Percentiles rank a stretch among this genome's conserved stretches.
Conservation (phyloP, 1,139 yeast species). For the Yamadazyma blattariae region DNA sequence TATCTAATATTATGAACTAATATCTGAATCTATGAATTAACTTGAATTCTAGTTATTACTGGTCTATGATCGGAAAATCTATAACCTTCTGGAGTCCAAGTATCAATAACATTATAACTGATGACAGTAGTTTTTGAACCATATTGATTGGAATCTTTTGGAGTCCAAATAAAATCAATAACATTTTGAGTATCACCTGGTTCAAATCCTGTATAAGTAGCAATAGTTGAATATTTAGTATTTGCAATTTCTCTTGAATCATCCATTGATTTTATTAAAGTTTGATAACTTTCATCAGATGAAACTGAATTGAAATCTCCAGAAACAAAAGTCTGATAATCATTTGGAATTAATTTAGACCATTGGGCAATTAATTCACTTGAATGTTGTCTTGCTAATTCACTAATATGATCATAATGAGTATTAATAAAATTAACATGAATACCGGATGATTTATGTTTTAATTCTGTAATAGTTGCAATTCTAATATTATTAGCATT, state of each 20-base stretch:
- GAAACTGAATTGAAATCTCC: constrained; percentile 16
- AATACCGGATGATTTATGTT: constrained; percentile 19
- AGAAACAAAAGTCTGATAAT: constrained; percentile 34
- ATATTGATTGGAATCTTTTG: constrained; percentile 10
- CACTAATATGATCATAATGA: constrained; percentile 42
- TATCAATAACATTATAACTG: constrained; percentile 36
- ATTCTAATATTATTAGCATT: constrained; percentile 44
- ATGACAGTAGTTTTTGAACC: constrained; percentile 16
- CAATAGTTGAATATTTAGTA: constrained; percentile 19
- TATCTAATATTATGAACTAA: too few species aligned
- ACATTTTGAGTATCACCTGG: constrained; percentile 20
- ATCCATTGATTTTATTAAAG: constrained; percentile 23
- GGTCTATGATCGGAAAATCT: constrained; percentile 48
- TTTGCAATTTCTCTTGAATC: constrained; percentile 22
- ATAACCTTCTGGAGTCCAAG: constrained; percentile 18
- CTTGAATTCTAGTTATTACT: constrained; percentile 23
- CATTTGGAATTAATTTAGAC: constrained; percentile 24
- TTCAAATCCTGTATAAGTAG: constrained; percentile 42
- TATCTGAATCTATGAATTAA: constrained; percentile 11
- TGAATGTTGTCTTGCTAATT: constrained; percentile 31
- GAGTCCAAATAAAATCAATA: constrained; percentile 31
- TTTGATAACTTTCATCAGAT: constrained; percentile 16
- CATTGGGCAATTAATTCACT: constrained; percentile 30
- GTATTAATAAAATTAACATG: constrained; percentile 36
- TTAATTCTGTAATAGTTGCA: constrained; percentile 37